These are phyloP conservation scores for Microdochium bolleyi DNA, from an alignment of 2,329 filamentous ascomycete species.

Conservation along the genomic window DNA sequence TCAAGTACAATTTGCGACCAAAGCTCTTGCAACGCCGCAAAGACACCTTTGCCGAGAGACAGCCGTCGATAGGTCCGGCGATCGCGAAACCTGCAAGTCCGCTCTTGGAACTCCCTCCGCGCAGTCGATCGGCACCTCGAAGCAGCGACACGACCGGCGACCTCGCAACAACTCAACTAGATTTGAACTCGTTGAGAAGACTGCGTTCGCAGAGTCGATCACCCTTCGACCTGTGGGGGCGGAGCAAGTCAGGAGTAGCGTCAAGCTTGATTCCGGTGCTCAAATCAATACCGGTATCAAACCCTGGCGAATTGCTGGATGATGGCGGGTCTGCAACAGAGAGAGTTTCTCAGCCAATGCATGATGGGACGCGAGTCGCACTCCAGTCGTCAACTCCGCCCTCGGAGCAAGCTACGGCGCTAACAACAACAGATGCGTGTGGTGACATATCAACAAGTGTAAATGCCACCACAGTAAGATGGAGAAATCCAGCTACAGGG, in stretches of 20 bases:
- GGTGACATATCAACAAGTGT: constrained; percentile 11
- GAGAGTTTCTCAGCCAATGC: too few relatives aligned
- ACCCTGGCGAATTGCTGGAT: too few relatives aligned
- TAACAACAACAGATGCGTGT: background rate
- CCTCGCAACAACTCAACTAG: constrained; percentile 18
- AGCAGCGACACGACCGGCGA: constrained; percentile 10
- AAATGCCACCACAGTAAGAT: constrained; percentile 31
- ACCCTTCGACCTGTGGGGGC: constrained; percentile 26
- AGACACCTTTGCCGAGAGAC: constrained; percentile 1
- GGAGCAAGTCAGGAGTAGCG: constrained; percentile 22
- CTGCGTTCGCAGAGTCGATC: constrained; percentile 19
- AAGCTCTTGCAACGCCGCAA: constrained; percentile 15
- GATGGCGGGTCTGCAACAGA: too few relatives aligned
- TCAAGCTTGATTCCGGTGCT: constrained; percentile 3
- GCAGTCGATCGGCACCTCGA: background rate
- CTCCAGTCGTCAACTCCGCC: constrained; percentile 1
- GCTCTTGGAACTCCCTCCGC: constrained; percentile 2
- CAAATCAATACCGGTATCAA: constrained; percentile 4
- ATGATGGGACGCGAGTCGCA: too few relatives aligned
- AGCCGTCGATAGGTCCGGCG: constrained; percentile 6
- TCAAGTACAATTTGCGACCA: constrained; percentile 58
- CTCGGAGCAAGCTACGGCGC: background rate
- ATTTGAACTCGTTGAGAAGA: constrained; percentile 29
- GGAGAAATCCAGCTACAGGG: constrained; percentile 55
- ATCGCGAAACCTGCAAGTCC: background rate